Percentiles rank a stretch among this genome's conserved stretches.
Conservation (phyloP, 2,329 filamentous ascomycete genomes). For the Scopulariopsis brevicaulis region DNA sequence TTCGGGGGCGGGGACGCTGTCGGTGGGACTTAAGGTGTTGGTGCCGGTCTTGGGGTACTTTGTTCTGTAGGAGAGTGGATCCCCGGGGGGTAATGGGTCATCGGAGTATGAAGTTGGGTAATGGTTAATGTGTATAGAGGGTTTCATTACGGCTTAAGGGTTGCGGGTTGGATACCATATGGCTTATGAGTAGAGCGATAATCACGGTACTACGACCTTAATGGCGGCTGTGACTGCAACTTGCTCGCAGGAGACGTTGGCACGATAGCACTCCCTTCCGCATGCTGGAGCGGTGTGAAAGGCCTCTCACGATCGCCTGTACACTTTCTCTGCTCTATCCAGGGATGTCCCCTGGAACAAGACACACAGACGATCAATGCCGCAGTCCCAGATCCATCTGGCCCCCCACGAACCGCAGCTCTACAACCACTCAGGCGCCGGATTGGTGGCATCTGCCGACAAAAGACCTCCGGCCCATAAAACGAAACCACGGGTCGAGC, state of each 20-base stretch:
- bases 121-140: background rate
- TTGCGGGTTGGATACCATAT: too few relatives aligned
- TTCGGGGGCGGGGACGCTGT: background rate
- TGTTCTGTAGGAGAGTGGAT: background rate
- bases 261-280: too few relatives aligned
- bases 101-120: background rate
- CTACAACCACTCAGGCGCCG: background rate
- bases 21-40: background rate
- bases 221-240: too few relatives aligned
- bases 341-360: background rate
- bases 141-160: background rate
- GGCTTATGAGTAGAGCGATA: too few relatives aligned
- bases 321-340: too few relatives aligned
- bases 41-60: background rate
- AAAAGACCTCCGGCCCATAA: background rate
- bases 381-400: background rate
- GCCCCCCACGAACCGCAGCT: background rate
- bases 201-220: too few relatives aligned
- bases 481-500: background rate
- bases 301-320: too few relatives aligned
- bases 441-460: background rate
- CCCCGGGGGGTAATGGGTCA: background rate
- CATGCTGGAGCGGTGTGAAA: too few relatives aligned
- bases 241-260: too few relatives aligned
- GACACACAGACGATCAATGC: background rate